phyloP scores from a whole-genome alignment of 805 yeast genomes.

The Starmerella kuoi region DNA sequence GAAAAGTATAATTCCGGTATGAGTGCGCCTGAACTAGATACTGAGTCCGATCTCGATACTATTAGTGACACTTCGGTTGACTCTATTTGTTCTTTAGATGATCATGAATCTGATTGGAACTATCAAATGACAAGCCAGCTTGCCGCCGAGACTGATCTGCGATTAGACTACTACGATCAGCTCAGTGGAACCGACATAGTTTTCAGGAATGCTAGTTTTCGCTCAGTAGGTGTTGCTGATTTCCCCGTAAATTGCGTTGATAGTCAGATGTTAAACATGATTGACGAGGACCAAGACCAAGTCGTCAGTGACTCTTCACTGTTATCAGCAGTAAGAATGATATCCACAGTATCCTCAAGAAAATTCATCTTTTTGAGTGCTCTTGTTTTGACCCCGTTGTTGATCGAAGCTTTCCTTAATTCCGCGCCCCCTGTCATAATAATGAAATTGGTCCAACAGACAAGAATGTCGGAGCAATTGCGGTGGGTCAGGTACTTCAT shows the following conservation, averaged over 20 bases:
- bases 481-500: background rate
- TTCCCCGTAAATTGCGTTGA: background rate
- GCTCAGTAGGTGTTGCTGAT: background rate
- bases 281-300: background rate
- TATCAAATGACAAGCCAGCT: background rate
- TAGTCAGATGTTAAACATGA: background rate
- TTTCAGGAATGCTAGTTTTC: background rate
- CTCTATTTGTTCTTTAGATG: background rate
- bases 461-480: background rate
- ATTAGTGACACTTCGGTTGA: background rate
- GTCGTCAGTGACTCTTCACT: background rate
- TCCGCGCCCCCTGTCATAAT: conserved; percentile 1
- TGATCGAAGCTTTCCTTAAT: background rate
- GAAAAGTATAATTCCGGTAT: background rate
- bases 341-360: background rate
- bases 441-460: background rate
- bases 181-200: background rate
- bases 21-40: conserved; percentile 7
- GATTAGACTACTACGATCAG: background rate
- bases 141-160: background rate
- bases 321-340: background rate
- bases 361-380: background rate
- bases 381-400: background rate
- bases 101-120: background rate
- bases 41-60: background rate